Evolutionary conservation across 2,329 filamentous ascomycete genomes (phyloP), one percentile per base, ranked within the genome.

Genomic region (Diaporthe helianthi): DNA sequence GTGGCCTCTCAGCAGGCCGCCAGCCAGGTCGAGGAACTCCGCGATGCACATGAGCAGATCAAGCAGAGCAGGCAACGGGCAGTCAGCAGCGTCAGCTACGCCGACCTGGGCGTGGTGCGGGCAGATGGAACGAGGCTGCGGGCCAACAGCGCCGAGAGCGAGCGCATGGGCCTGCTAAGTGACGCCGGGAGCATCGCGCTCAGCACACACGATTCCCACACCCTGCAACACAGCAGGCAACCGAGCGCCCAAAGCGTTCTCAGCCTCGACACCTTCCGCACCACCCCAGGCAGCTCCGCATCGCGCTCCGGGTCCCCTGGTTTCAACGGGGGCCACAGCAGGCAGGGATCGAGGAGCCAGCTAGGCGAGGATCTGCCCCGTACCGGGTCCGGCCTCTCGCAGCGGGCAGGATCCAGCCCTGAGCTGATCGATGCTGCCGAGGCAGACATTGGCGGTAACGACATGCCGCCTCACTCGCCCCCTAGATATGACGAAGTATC

Each of bases 81-180:
- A 19, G 89, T 93, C 4, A 92, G 91, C 53, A 90, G 89, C 68
- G 93, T 96, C 22, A 89, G 89, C 52, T 96, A 96, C 74, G 91
- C 87, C 12, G 91, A 93, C 51, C 79, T 96, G 5, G 93, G 93
- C 41, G 87, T 94, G 17, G 92, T 91, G 0, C 85, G 91, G 53
- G 92, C 92, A 74, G 93, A 96, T 74, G 93, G 93, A 61, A 93
- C 91, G 1, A 84, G 93, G 54, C 80, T 96, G 33, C 86, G 93
- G 36, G 91, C 90, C 44, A 91, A 90, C 75, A 94, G 91, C 72
- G 85, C 84, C 22, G 92, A 94, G 73, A 93, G 90, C 74, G 92
- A 95, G 76, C 83, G 89, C 36, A 82, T 90, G 52, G 92, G 92
- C 1, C 80, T 95, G 10, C 83, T 95, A 15, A 92, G 90, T 41